phyloP scores from a whole-genome alignment of 495 filamentous ascomycete genomes.

The Penicillium goetzii region DNA sequence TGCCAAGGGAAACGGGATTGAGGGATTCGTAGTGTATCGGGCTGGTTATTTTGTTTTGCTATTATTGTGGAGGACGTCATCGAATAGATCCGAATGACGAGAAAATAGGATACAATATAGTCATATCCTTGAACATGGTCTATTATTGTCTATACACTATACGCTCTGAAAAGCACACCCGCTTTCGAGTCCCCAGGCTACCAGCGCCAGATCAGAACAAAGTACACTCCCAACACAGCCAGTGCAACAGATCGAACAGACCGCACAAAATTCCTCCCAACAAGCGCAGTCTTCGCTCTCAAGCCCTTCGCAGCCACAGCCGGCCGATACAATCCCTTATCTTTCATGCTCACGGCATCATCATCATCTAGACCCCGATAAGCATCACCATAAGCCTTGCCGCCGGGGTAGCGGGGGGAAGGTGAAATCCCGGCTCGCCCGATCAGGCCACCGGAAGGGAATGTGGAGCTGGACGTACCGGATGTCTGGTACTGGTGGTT shows the following conservation, averaged over 20 bases:
- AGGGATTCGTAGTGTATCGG: neutral
- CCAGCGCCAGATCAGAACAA: slow-evolving; percentile 57
- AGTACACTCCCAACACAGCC: slow-evolving; percentile 53
- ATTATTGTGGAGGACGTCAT: neutral
- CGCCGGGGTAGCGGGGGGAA: slow-evolving; percentile 30
- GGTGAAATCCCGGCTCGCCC: slow-evolving; percentile 37
- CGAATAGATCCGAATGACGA: neutral
- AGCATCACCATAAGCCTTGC: slow-evolving; percentile 27
- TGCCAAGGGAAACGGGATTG: no score
- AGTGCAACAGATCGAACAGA: slow-evolving; percentile 45
- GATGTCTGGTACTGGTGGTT: slow-evolving; percentile 36
- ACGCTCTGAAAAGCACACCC: slow-evolving; percentile 19
- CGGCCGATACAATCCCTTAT: slow-evolving; percentile 25
- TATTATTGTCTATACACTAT: slow-evolving; percentile 23
- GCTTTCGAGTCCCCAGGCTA: slow-evolving; percentile 28
- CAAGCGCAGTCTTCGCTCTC: slow-evolving; percentile 16
- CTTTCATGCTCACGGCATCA: slow-evolving; percentile 28
- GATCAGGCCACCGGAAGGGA: slow-evolving; percentile 37
- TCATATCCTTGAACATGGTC: slow-evolving; percentile 9
- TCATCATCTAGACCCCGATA: slow-evolving; percentile 36
- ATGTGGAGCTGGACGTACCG: slow-evolving; percentile 45
- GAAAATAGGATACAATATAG: no score
- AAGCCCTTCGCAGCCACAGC: slow-evolving; percentile 15
- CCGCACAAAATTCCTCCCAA: slow-evolving; percentile 31
- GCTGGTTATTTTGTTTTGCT: neutral